Evolutionary conservation across 2,329 filamentous ascomycete genomes (phyloP).

Genomic region (Leptographium flavum): DNA sequence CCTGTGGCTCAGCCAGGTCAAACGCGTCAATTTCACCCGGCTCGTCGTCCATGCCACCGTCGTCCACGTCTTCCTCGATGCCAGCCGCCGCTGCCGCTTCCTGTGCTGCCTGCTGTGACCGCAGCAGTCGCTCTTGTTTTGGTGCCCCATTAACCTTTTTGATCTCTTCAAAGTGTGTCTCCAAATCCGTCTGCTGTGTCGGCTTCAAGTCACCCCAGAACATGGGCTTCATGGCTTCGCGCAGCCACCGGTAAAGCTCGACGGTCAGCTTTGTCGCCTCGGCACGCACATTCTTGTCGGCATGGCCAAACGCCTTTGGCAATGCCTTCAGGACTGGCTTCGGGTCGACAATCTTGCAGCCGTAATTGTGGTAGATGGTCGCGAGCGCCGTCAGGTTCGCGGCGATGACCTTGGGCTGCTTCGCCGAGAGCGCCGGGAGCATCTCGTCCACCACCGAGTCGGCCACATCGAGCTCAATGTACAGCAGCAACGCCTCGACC

Average conservation of each 20-base stretch:
- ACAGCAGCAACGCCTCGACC: constrained; percentile 73
- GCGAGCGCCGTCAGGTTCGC: constrained; percentile 61
- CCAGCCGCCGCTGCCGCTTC: constrained; percentile 49
- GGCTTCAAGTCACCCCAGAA: constrained; percentile 95
- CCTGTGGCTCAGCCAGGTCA: constrained; percentile 73
- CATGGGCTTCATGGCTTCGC: constrained; percentile 94
- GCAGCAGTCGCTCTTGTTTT: constrained; percentile 79
- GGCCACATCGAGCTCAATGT: constrained; percentile 78
- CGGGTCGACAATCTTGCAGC: constrained; percentile 86
- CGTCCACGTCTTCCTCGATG: constrained; percentile 50
- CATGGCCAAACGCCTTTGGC: constrained; percentile 87
- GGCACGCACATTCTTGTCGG: constrained; percentile 94
- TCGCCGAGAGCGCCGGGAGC: constrained; percentile 67
- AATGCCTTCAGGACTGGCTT: constrained; percentile 81
- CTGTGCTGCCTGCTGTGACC: constrained; percentile 76
- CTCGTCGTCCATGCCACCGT: constrained; percentile 49
- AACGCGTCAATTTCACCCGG: constrained; percentile 64
- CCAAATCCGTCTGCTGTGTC: constrained; percentile 86
- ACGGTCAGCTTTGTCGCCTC: constrained; percentile 85
- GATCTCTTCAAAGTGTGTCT: constrained; percentile 85
- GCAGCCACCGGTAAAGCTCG: constrained; percentile 92
- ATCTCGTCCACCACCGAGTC: constrained; percentile 83
- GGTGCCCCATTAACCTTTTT: constrained; percentile 63
- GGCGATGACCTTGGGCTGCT: constrained; percentile 76
- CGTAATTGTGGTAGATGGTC: constrained; percentile 82